These are phyloP conservation scores for Boletus patriciae DNA, from an alignment of 768 basidiomycete species.

Conservation along the genomic window DNA sequence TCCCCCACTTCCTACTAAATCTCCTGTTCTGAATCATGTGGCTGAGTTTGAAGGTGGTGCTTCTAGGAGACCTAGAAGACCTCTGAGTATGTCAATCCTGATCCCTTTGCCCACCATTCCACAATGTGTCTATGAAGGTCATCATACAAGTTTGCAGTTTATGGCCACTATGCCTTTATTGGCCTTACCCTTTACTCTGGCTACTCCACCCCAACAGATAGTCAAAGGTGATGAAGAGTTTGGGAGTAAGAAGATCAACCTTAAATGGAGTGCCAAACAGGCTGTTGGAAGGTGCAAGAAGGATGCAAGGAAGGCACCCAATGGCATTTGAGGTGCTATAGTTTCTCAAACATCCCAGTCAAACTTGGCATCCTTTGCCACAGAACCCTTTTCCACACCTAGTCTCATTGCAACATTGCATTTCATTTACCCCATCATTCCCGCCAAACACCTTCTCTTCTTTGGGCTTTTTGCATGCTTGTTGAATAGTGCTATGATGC, in stretches of 20 bases:
- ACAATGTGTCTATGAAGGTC: constrained; percentile 31
- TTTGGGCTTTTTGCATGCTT: constrained; percentile 70
- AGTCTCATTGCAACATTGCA: constrained; percentile 45
- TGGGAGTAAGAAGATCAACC: constrained; percentile 45
- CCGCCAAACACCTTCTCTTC: constrained; percentile 67
- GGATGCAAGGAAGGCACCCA: constrained; percentile 14
- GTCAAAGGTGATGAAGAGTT: constrained; percentile 40
- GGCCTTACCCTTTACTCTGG: constrained; percentile 23
- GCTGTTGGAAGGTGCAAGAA: constrained; percentile 40
- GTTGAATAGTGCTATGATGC: too few relatives aligned
- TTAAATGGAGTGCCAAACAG: constrained; percentile 40
- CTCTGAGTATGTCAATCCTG: constrained; percentile 41
- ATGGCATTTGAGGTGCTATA: neutral
- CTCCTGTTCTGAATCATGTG: constrained; percentile 19
- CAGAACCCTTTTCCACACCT: constrained; percentile 6
- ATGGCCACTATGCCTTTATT: constrained; percentile 53
- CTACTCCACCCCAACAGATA: constrained; percentile 17
- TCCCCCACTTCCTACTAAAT: constrained; percentile 23
- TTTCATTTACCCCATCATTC: constrained; percentile 66
- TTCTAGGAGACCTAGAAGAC: constrained; percentile 17
- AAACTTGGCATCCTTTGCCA: neutral
- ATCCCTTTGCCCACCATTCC: constrained; percentile 31
- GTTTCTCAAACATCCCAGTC: constrained; percentile 9
- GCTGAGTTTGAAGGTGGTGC: constrained; percentile 23
- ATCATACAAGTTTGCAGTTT: constrained; percentile 60